phyloP scores from a whole-genome alignment of 129 eudicot species.

The Tagetes erecta region DNA sequence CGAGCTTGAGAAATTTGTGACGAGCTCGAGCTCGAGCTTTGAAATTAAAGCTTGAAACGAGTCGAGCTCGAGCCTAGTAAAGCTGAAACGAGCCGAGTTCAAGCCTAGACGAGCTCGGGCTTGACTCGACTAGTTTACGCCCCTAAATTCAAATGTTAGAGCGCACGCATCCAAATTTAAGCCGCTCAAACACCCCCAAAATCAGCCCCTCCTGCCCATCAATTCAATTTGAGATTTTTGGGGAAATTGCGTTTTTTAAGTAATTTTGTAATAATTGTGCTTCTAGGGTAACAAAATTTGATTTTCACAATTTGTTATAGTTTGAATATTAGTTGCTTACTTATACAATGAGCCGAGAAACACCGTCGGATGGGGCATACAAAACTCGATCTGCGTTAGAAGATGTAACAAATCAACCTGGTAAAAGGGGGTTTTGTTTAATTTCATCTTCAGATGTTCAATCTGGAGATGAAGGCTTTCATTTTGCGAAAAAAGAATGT shows the following conservation, averaged over 20 bases:
- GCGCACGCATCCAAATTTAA: too few species aligned
- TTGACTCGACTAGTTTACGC: too few species aligned
- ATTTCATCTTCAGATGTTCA: constrained; percentile 27
- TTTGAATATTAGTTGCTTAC: neutral
- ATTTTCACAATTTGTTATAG: neutral
- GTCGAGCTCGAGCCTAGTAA: too few species aligned
- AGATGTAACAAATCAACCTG: constrained; percentile 68
- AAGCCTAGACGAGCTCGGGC: too few species aligned
- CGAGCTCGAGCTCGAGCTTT: too few species aligned
- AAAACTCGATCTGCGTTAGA: constrained; percentile 57
- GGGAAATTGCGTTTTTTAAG: neutral
- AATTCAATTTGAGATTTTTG: too few species aligned
- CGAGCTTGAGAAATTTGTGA: too few species aligned
- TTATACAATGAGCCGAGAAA: constrained; percentile 44
- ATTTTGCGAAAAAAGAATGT: constrained; percentile 34
- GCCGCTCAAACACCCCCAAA: too few species aligned
- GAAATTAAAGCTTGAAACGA: too few species aligned
- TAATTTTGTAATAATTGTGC: constrained; percentile 8
- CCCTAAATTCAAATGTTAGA: too few species aligned
- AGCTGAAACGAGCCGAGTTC: too few species aligned
- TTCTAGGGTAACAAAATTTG: constrained; percentile 20
- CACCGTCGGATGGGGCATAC: constrained; percentile 28
- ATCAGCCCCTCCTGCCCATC: too few species aligned
- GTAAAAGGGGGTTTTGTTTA: constrained; percentile 51
- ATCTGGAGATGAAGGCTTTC: constrained; percentile 29